Conservation (phyloP, 352 stramenopile species). For the Pythium sp. region DNA sequence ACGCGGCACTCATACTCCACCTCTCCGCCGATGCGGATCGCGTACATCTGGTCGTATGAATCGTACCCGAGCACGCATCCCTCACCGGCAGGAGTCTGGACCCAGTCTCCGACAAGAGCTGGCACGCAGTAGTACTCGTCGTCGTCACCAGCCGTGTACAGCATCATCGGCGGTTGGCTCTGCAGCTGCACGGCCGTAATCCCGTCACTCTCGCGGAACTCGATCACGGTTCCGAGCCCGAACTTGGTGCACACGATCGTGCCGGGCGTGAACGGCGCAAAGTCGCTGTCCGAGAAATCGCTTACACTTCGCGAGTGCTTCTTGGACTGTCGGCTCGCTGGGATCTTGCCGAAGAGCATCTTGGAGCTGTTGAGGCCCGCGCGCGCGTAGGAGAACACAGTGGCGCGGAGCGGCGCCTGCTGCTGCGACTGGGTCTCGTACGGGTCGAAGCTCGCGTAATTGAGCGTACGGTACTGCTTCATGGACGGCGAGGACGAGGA, state of each 20-base stretch:
- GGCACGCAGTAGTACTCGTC: conserved; percentile 53
- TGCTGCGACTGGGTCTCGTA: conserved; percentile 14
- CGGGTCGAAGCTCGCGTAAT: conserved; percentile 19
- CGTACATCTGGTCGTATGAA: conserved; percentile 46
- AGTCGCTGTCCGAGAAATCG: conserved; percentile 41
- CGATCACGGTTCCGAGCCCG: conserved; percentile 59
- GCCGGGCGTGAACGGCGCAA: conserved; percentile 33
- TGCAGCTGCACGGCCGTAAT: conserved; percentile 54
- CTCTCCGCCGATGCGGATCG: conserved; percentile 37
- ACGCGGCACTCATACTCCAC: conserved; percentile 40
- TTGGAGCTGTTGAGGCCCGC: conserved; percentile 44
- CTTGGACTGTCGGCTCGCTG: conserved; percentile 4
- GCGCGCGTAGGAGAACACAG: conserved; percentile 57
- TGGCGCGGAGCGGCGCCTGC: conserved; percentile 21
- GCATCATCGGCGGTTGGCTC: conserved; percentile 30
- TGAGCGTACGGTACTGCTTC: conserved; percentile 14
- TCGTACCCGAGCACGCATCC: conserved; percentile 55
- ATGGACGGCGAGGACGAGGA: conserved; percentile 37
- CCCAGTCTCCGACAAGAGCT: conserved; percentile 51
- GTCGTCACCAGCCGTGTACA: conserved; percentile 33
- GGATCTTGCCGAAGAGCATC: conserved; percentile 44
- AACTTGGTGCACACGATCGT: conserved; percentile 60
- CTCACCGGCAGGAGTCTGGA: conserved; percentile 55
- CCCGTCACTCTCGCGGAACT: conserved; percentile 45
- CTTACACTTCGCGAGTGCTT: conserved; percentile 42